Evolutionary conservation across 768 basidiomycete genomes (phyloP).

Genomic region (Xerocomellus intermedius): DNA sequence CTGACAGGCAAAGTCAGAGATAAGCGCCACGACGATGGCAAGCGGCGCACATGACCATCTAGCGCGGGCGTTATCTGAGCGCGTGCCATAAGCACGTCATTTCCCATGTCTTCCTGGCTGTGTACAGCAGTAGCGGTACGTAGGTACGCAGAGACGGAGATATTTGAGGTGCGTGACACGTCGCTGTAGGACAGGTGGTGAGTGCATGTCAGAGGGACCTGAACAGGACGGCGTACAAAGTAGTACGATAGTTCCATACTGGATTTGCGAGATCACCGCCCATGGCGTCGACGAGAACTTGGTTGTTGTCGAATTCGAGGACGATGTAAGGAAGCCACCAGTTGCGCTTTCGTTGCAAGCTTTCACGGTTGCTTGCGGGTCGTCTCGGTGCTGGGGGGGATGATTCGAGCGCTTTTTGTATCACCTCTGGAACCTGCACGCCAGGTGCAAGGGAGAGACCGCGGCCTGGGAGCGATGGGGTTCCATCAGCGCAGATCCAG

Average conservation of each 20-base stretch:
- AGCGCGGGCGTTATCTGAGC: conserved; percentile 85
- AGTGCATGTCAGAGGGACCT: neutral
- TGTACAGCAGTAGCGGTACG: conserved; percentile 71
- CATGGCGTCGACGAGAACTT: conserved; percentile 92
- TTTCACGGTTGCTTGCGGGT: conserved; percentile 79
- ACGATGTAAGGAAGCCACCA: conserved; percentile 98
- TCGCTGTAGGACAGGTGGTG: conserved; percentile 54
- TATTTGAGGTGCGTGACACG: conserved; percentile 90
- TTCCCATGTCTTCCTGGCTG: conserved; percentile 93
- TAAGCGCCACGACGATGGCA: neutral
- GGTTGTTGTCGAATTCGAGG: conserved; percentile 97
- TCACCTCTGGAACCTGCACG: conserved; percentile 75
- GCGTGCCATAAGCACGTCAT: conserved; percentile 91
- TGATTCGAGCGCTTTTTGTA: conserved; percentile 76
- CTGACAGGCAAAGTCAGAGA: conserved; percentile 35
- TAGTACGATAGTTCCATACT: conserved; percentile 93
- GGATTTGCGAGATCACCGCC: conserved; percentile 90
- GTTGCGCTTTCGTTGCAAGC: conserved; percentile 87
- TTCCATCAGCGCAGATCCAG: conserved; percentile 1
- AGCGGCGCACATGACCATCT: conserved; percentile 63
- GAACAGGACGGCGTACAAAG: conserved; percentile 66
- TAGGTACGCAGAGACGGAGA: conserved; percentile 89
- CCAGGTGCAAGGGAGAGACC: conserved; percentile 80
- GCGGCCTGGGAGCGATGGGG: conserved; percentile 48
- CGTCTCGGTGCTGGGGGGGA: conserved; percentile 51